These are phyloP conservation scores for Desmodesmus armatus DNA, from an alignment of 139 green algal species.

Conservation along the genomic window DNA sequence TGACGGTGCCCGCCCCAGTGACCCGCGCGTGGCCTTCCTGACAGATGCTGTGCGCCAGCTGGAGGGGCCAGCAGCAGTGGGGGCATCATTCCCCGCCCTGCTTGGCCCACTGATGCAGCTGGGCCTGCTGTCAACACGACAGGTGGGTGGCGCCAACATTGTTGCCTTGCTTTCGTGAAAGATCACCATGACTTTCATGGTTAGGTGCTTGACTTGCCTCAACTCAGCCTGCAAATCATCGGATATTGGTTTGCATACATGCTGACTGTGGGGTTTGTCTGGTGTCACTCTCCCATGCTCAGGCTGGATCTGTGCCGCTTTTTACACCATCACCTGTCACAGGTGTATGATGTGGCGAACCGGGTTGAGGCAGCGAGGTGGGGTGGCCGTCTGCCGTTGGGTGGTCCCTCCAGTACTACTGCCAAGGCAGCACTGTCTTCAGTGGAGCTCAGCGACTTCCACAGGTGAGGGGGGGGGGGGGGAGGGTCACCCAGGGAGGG, in stretches of 20 bases:
- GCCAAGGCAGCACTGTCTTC: slow-evolving; percentile 56
- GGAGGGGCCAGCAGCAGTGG: slow-evolving; percentile 51
- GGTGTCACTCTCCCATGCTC: too few species aligned
- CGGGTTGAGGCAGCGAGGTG: slow-evolving; percentile 26
- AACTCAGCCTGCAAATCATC: too few species aligned
- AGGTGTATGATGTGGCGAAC: slow-evolving; percentile 46
- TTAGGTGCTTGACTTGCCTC: too few species aligned
- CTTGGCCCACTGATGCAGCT: slow-evolving; percentile 65
- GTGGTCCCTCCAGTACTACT: slow-evolving; percentile 20
- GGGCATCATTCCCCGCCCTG: slow-evolving; percentile 73
- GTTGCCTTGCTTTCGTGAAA: too few species aligned
- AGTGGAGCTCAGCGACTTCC: slow-evolving; percentile 75
- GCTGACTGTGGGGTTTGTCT: too few species aligned
- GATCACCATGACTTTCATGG: too few species aligned
- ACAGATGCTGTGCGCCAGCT: not conserved
- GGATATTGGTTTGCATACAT: too few species aligned
- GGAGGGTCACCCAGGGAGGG: too few species aligned
- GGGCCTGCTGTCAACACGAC: slow-evolving; percentile 62
- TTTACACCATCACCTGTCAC: too few species aligned
- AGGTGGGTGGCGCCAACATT: too few species aligned
- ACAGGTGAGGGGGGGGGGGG: slow-evolving; percentile 50
- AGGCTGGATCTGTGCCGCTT: too few species aligned
- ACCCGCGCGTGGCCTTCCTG: slow-evolving; percentile 22
- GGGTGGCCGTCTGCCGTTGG: slow-evolving; percentile 18
- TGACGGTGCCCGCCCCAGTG: too few species aligned